Evolutionary conservation across 768 basidiomycete genomes (phyloP), one percentile per base, ranked within the genome.

Genomic region (Leucosporidium creatinivorum): DNA sequence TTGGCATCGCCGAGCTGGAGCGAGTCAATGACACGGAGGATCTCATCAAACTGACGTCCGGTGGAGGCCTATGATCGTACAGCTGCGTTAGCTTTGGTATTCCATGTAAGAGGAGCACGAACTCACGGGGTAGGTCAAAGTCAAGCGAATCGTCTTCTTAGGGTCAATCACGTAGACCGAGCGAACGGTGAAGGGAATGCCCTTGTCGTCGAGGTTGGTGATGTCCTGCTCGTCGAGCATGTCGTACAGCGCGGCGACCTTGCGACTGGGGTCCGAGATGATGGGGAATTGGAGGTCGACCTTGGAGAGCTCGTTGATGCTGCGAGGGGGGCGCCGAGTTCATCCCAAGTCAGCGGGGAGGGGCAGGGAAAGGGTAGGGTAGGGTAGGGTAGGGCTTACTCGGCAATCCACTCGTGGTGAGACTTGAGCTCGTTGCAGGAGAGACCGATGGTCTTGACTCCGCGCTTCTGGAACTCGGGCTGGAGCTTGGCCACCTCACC

Each of bases 161-260:
- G 96, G 93, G 81, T 99, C 96, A 76, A 99, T 91, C 72, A 99
- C 81, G 80, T 94, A 99, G 68, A 99, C 96, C 12, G 92, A 96
- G 68, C 96, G 88, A 80, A 99, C 91, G 58, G 96, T 99, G 83
- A 97, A 92, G 26, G 96, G 96, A 54, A 97, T 83, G 57, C 93
- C 91, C 79, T 89, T 91, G 48, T 80, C 81, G 71, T 81, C 81
- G 65, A 80, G 77, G 73, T 81, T 99, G 63, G 92, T 93, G 52
- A 87, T 84, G 80, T 99, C 96, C 79, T 93, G 90, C 77, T 89
- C 84, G 78, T 98, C 96, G 65, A 98, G 83, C 94, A 97, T 63
- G 54, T 63, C 70, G 67, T 72, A 72, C 21, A 72, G 65, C 21
- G 44, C 36, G 23, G 63, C 65, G 8, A 75, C 66, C 61, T 75